Percentiles rank a stretch among this genome's conserved stretches.
Evolutionary conservation across 148 eudicot species (phyloP).

Genomic region (Suaeda aralocaspica): DNA sequence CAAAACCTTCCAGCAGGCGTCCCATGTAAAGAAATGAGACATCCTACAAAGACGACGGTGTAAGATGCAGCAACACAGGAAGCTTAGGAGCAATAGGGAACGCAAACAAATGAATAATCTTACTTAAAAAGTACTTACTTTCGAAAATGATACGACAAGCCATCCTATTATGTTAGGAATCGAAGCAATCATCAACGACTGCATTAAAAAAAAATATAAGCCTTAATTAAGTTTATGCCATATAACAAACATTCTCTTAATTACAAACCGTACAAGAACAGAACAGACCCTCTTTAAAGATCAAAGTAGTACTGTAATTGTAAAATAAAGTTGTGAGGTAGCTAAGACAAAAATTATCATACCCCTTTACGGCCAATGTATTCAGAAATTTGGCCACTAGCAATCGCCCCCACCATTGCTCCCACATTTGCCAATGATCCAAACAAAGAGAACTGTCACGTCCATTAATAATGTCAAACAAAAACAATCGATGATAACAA

Average conservation of each 20-base stretch:
- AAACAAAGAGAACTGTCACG: slow-evolving; percentile 66
- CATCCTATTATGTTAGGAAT: slow-evolving; percentile 63
- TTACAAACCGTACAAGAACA: background rate
- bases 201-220: slow-evolving; percentile 12
- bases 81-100: slow-evolving; percentile 3
- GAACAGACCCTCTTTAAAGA: too few relatives aligned
- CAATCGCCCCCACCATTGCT: slow-evolving; percentile 92
- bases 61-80: slow-evolving; percentile 6
- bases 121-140: slow-evolving; percentile 35
- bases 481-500: background rate
- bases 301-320: too few relatives aligned
- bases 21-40: slow-evolving; percentile 87
- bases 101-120: background rate
- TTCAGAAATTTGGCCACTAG: slow-evolving; percentile 85
- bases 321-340: background rate
- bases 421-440: slow-evolving; percentile 92
- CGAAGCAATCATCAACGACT: slow-evolving; percentile 64
- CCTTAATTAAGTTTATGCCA: background rate
- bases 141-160: slow-evolving; percentile 52
- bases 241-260: background rate
- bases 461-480: slow-evolving; percentile 13
- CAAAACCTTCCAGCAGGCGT: slow-evolving; percentile 82
- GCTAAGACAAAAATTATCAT: slow-evolving; percentile 11
- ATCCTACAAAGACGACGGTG: slow-evolving; percentile 41
- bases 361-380: slow-evolving; percentile 90